These are phyloP conservation scores for Euphorbia schlechtendalii DNA, from an alignment of 441 rosid genomes.

Conservation along the genomic window DNA sequence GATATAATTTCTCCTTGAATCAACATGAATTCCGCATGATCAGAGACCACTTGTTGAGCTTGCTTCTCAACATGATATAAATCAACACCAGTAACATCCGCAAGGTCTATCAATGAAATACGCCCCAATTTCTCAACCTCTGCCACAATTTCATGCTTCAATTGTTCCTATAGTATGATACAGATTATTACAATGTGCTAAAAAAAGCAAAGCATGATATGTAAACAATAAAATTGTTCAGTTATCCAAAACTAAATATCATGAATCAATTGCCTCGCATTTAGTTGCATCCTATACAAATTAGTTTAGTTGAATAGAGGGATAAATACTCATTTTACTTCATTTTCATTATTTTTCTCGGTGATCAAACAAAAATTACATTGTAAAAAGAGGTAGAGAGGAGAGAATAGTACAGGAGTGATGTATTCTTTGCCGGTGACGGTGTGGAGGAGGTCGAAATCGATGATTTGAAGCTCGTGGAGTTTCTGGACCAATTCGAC, in stretches of 20 bases:
- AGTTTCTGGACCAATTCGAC: constrained; percentile 96
- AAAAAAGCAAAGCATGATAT: background rate
- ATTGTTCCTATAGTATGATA: constrained; percentile 48
- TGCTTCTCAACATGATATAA: constrained; percentile 93
- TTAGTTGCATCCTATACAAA: background rate
- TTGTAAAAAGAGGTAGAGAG: background rate
- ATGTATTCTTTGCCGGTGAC: constrained; percentile 93
- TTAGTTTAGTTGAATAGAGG: constrained; percentile 4
- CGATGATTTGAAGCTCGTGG: constrained; percentile 82
- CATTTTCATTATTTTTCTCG: background rate
- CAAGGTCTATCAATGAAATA: constrained; percentile 76
- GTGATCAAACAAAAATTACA: background rate
- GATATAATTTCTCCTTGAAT: constrained; percentile 91
- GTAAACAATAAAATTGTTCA: background rate
- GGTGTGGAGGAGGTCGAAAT: constrained; percentile 97
- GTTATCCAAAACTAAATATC: background rate
- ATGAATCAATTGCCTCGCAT: background rate
- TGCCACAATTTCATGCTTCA: constrained; percentile 59
- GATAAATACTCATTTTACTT: background rate
- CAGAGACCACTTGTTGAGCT: constrained; percentile 57
- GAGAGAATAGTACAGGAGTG: constrained; percentile 46
- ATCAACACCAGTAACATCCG: constrained; percentile 78
- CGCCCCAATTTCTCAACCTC: constrained; percentile 72
- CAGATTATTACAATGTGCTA: background rate
- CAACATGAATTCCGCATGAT: constrained; percentile 48